phyloP scores from a whole-genome alignment of 2,329 filamentous ascomycete species.

The Xylaria sp. region DNA sequence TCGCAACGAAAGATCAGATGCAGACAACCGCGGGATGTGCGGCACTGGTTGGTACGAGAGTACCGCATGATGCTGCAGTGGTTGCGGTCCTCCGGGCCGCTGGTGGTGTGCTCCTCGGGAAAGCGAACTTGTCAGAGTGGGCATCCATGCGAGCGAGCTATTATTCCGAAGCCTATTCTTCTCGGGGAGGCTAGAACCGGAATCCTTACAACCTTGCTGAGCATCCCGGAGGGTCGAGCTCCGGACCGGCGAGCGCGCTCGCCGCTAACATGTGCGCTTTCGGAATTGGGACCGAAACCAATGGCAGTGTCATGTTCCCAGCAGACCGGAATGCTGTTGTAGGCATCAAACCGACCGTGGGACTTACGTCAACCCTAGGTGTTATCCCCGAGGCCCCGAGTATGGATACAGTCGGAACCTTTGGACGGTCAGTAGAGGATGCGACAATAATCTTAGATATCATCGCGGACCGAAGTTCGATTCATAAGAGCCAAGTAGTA shows the following conservation, averaged over 20 bases:
- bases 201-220: constrained; percentile 18
- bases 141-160: constrained; percentile 23
- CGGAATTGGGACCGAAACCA: constrained; percentile 20
- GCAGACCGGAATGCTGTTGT: constrained; percentile 17
- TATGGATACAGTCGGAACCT: constrained; percentile 18
- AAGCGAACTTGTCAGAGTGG: constrained; percentile 24
- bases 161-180: constrained; percentile 22
- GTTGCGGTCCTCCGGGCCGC: constrained; percentile 14
- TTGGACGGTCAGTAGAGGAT: constrained; percentile 24
- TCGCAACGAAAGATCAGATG: constrained; percentile 23
- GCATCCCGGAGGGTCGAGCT: constrained; percentile 21
- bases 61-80: constrained; percentile 16
- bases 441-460: constrained; percentile 18
- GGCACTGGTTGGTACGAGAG: constrained; percentile 16
- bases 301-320: constrained; percentile 21
- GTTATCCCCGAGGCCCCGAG: constrained; percentile 15
- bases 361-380: constrained; percentile 16
- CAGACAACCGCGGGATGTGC: constrained; percentile 21
- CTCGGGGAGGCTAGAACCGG: constrained; percentile 21
- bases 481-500: not conserved
- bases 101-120: constrained; percentile 17
- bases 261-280: constrained; percentile 19
- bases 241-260: constrained; percentile 20
- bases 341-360: constrained; percentile 25
- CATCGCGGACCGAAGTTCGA: constrained; percentile 6